A percentile compares a stretch with the other conserved stretches of the same genome.
Evolutionary conservation across 805 yeast genomes (phyloP).

Genomic region (Starmerella asiatica): DNA sequence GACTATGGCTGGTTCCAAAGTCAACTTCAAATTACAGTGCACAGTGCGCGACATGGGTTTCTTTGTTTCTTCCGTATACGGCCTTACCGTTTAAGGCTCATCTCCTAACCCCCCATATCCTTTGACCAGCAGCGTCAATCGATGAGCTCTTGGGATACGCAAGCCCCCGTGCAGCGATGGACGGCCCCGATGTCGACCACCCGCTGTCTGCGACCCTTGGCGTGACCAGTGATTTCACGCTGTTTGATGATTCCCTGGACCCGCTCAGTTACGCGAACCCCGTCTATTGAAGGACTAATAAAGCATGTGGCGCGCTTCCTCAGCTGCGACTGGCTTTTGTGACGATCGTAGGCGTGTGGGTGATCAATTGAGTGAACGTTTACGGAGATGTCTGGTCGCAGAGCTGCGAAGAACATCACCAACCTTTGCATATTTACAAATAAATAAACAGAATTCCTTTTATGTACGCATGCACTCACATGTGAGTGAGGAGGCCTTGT

Average conservation of each 20-base stretch:
- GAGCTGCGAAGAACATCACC: too few relatives aligned
- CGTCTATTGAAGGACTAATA: conserved; percentile 3
- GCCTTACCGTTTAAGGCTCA: conserved; percentile 16
- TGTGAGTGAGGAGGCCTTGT: too few relatives aligned
- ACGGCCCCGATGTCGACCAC: conserved; percentile 18
- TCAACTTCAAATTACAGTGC: too few relatives aligned
- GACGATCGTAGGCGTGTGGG: neutral
- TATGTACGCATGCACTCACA: too few relatives aligned
- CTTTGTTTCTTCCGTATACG: too few relatives aligned
- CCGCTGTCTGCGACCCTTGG: conserved; percentile 16
- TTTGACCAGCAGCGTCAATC: conserved; percentile 26
- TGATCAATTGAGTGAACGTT: too few relatives aligned
- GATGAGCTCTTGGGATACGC: conserved; percentile 22
- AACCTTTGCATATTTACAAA: too few relatives aligned
- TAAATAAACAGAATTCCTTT: too few relatives aligned
- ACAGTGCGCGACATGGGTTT: too few relatives aligned
- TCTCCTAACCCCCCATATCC: conserved; percentile 6
- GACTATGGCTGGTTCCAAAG: too few relatives aligned
- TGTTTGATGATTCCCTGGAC: conserved; percentile 18
- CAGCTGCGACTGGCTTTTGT: conserved; percentile 19
- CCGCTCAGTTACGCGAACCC: neutral
- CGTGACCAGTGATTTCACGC: conserved; percentile 19
- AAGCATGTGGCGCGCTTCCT: conserved; percentile 21
- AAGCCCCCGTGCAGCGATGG: conserved; percentile 17
- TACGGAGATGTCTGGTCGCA: neutral